These are phyloP conservation scores for Starmerella gropengiesseri DNA, from an alignment of 805 yeast genomes.

Conservation along the genomic window DNA sequence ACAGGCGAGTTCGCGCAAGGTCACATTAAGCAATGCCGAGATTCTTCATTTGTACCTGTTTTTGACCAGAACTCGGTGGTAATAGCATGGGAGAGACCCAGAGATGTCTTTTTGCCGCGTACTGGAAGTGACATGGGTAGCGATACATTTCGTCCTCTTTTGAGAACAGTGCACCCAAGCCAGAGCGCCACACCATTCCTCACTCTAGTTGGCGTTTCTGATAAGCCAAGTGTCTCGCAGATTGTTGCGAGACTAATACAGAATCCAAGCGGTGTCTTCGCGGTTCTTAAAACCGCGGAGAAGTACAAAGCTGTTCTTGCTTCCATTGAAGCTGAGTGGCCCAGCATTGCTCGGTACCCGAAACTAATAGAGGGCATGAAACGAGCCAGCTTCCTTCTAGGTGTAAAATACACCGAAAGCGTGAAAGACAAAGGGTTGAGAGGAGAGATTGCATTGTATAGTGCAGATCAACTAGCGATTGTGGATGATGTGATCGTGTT, in stretches of 20 bases:
- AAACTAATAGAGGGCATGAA: conserved; percentile 24
- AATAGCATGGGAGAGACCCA: conserved; percentile 21
- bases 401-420: conserved; percentile 8
- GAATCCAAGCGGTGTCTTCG: conserved; percentile 5
- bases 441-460: conserved; percentile 22
- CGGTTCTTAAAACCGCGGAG: conserved; percentile 23
- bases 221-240: conserved; percentile 28
- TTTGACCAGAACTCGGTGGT: not conserved
- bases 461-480: conserved; percentile 27
- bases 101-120: conserved; percentile 22
- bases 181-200: conserved; percentile 27
- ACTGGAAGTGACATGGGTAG: conserved; percentile 6
- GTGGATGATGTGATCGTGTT: conserved; percentile 32
- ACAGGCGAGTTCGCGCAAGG: conserved; percentile 19
- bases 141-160: conserved; percentile 13
- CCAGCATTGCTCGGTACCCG: conserved; percentile 5
- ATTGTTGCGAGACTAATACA: conserved; percentile 21
- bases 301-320: conserved; percentile 24
- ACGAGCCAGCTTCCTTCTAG: conserved; percentile 27
- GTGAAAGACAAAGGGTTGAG: conserved; percentile 5
- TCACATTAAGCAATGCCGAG: conserved; percentile 20
- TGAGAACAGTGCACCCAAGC: conserved; percentile 13
- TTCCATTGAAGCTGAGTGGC: conserved; percentile 16
- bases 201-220: conserved; percentile 28
- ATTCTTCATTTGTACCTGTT: conserved; percentile 26